These are phyloP conservation scores for Talaromyces sp. DNA, from an alignment of 2,329 filamentous ascomycete genomes.

Conservation along the genomic window DNA sequence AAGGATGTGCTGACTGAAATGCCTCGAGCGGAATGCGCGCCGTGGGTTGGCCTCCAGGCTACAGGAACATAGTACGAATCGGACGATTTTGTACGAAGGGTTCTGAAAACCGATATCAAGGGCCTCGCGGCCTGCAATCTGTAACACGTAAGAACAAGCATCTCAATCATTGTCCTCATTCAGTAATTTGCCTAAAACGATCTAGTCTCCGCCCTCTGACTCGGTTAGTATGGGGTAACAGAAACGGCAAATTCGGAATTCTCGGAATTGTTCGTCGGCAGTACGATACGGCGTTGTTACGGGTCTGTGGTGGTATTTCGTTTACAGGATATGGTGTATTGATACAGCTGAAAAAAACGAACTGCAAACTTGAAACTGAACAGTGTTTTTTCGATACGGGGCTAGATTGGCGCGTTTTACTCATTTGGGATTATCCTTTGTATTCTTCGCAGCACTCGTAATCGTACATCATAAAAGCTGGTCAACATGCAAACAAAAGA, in stretches of 20 bases:
- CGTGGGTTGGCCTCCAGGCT: too few relatives aligned
- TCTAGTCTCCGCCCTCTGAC: conserved; percentile 14
- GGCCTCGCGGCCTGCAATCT: too few relatives aligned
- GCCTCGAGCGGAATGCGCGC: too few relatives aligned
- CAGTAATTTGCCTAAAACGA: conserved; percentile 18
- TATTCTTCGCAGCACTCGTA: background rate
- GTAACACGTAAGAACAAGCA: background rate
- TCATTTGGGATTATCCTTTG: background rate
- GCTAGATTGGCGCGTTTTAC: background rate
- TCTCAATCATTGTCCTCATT: conserved; percentile 7
- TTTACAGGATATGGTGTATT: background rate
- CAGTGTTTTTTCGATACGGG: background rate
- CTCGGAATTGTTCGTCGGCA: background rate
- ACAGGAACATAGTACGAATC: too few relatives aligned
- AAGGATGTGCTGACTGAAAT: too few relatives aligned
- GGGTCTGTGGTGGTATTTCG: background rate
- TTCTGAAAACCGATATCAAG: too few relatives aligned
- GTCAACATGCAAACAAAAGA: background rate
- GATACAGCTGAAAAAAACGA: background rate
- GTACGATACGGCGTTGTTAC: background rate
- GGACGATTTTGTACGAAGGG: too few relatives aligned
- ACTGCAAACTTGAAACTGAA: background rate
- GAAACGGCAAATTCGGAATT: background rate
- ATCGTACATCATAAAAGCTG: background rate
- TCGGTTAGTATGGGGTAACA: background rate